Evolutionary conservation across 2,329 filamentous ascomycete genomes (phyloP), one percentile per base, ranked within the genome.

Genomic region (Xylariaceae sp.): DNA sequence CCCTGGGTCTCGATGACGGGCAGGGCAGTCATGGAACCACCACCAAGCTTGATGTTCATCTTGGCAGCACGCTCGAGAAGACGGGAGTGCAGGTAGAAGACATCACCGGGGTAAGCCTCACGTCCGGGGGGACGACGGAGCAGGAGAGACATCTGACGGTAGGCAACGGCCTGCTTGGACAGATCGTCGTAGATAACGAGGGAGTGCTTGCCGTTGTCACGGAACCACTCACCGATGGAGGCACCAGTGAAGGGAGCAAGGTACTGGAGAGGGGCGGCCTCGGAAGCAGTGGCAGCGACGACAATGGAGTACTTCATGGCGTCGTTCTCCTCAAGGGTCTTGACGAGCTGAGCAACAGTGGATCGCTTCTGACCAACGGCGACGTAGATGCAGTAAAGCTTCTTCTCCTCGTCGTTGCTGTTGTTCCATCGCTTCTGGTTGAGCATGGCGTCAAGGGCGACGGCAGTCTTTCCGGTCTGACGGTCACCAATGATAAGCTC

Each of bases 401-500:
- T 99, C 89, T 97, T 93, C 76, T 78, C 81, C 87, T 99, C 94
- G 76, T 97, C 92, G 78, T 75, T 83, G 75, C 79, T 73, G 76
- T 79, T 82, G 87, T 99, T 99, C 93, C 93, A 97, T 75, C 93
- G 86, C 87, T 94, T 95, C 86, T 99, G 94, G 89, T 99, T 99
- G 65, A 99, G 88, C 72, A 99, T 97, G 78, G 93, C 87, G 78
- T 99, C 94, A 65, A 99, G 90, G 74, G 89, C 93, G 76, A 99
- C 93, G 73, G 94, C 94, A 76, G 94, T 99, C 89, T 99, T 99
- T 80, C 94, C 94, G 73, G 94, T 99, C 83, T 99, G 94, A 92
- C 94, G 94, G 78, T 99, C 94, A 84, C 94, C 94, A 80, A 99
- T 99, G 80, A 99, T 97, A 86, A 99, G 83, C 85, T 99, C 94